Evolutionary conservation across 176 grass and related monocot genomes (phyloP).

Genomic region (Saccharum officinarum): DNA sequence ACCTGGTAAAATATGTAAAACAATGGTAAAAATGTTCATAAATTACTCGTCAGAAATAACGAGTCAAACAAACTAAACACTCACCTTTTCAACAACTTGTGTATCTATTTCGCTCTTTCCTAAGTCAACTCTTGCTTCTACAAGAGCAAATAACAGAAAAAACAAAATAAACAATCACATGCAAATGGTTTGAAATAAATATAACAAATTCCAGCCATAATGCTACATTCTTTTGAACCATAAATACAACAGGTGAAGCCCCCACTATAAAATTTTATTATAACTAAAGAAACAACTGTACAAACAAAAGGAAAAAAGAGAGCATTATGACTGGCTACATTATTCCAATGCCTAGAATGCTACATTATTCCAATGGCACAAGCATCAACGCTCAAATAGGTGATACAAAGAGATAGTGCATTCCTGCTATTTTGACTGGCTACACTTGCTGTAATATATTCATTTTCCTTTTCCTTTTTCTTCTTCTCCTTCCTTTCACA

Average conservation of each 20-base stretch:
- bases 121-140: constrained; percentile 77
- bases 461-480: not conserved
- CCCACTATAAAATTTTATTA: not conserved
- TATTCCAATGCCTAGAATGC: not conserved
- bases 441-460: not conserved
- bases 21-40: not conserved
- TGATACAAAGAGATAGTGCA: not conserved
- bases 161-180: not conserved
- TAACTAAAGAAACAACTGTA: not conserved
- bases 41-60: constrained; percentile 4
- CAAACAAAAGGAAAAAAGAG: not conserved
- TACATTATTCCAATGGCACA: not conserved
- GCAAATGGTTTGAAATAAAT: not conserved
- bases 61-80: constrained; percentile 6
- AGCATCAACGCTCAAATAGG: not conserved
- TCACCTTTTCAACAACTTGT: constrained; percentile 78
- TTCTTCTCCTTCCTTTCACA: not conserved
- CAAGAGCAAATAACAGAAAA: constrained; percentile 13
- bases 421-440: not conserved
- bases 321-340: not conserved
- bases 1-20: constrained; percentile 51
- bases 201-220: not conserved
- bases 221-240: not conserved
- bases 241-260: not conserved
- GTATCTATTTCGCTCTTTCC: constrained; percentile 70